Base-by-base conservation (phyloP, 108 stramenopile genomes). In the Skeletonema potamos region DNA sequence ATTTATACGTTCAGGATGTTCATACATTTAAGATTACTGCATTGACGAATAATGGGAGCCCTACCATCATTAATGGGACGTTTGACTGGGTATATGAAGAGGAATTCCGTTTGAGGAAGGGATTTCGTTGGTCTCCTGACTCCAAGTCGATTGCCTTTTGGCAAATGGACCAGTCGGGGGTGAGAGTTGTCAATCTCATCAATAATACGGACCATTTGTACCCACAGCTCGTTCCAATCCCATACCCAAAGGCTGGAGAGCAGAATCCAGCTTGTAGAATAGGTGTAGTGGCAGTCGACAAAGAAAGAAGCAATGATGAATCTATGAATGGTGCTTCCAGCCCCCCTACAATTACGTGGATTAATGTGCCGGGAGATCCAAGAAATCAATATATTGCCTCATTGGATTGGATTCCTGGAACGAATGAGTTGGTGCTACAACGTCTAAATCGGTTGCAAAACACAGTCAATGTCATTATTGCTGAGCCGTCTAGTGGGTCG, bases 51-150 rank as follows among this genome's bases (percentile, higher is more conserved):
- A 69, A 77, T 41, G 76, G 76, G 32, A 70, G 69, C 5, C 32
- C 27, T 12, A 70, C 63, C 0, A 60, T 66, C 12, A 77, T 77
- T 39, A 77, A 77, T 54, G 76, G 76, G 0, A 77, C 76, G 22
- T 77, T 77, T 65, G 76, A 77, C 39, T 77, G 76, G 76, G 76
- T 77, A 0, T 77, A 77, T 28, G 76, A 77, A 27, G 76, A 77
- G 48, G 76, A 77, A 18, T 77, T 77, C 28, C 76, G 76, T n/a
- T 33, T 77, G 24, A 54, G 76, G n/a, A 59, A 57, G 41, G 76
- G 76, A 2, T 77, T 77, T 41, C 46, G 69, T 22, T 77, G 76
- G 76, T 6, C 64, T 4, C 76, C 76, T 15, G 76, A 77, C 48
- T 70, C 69, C 6, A 59, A 77, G 41, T 70, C 69, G 7, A 77